Evolutionary conservation across 2,329 filamentous ascomycete genomes (phyloP), one percentile per base, ranked within the genome.

Genomic region (Aurifilum marmelostoma): DNA sequence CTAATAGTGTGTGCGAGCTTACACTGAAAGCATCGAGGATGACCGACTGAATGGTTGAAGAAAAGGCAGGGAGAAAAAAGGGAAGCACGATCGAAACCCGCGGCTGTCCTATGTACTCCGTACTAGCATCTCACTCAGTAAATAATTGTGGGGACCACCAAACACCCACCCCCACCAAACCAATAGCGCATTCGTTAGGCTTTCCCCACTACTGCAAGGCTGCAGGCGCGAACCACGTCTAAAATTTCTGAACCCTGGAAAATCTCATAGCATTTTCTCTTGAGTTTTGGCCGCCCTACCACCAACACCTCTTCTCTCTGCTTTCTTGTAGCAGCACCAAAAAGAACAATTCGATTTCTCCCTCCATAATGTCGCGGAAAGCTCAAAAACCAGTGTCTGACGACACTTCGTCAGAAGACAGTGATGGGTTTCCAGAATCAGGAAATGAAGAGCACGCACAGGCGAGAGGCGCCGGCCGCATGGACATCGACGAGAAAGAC

Each of bases 401-500:
- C 50, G 75, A 76, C 62, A 72, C 73, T 18, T 75, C 74, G 21
- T 76, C 77, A 56, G 74, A 72, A 41, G 69, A 71, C 58, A 73
- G 75, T 14, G 73, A 75, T n/a, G 71, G 72, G 11, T 70, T 66
- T 29, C 69, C 69, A 21, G 65, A 54, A 9, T 65, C 65, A 3
- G 70, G 65, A 39, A 50, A 58, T 52, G 69, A 47, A 47, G 43
- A 73, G 52, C 71, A 75, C 68, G 62, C 73, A 54, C 70, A 66
- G 29, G 75, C 73, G 61, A 73, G 75, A 3, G 72, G 73, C 58
- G 73, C 71, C 41, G 70, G 70, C 41, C 71, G 68, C 65, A 72
- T 76, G 73, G 74, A 77, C 67, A 73, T 80, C 66, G 79, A 77
- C 67, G 90, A 92, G 64, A 96, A 95, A 77, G 93, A 97, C 77